Percentiles rank a stretch among this genome's conserved stretches.
These are phyloP conservation scores for Yueomyces sp. DNA, from an alignment of 1,139 yeast genomes.

Conservation along the genomic window DNA sequence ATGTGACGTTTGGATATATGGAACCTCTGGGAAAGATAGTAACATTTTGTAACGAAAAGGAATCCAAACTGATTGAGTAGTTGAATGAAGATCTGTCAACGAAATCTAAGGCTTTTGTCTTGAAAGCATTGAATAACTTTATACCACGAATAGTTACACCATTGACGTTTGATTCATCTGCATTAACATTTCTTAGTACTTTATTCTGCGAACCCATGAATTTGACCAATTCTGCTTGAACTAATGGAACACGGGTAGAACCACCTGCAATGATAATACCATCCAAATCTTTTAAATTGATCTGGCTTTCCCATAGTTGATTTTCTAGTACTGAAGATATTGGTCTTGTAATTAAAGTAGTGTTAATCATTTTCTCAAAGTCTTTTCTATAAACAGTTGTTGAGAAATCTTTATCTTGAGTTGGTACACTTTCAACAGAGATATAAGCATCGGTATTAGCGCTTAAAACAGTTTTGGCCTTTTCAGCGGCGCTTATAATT, in stretches of 20 bases:
- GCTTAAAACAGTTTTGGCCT: slow-evolving; percentile 72
- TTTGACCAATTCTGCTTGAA: slow-evolving; percentile 45
- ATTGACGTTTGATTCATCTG: slow-evolving; percentile 88
- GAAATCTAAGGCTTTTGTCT: slow-evolving; percentile 43
- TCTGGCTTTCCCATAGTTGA: slow-evolving; percentile 22
- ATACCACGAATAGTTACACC: slow-evolving; percentile 84
- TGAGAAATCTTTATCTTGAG: slow-evolving; percentile 54
- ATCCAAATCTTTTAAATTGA: slow-evolving; percentile 30
- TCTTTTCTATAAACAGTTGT: slow-evolving; percentile 58
- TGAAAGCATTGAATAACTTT: slow-evolving; percentile 44
- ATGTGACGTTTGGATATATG: slow-evolving; percentile 14
- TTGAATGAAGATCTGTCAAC: slow-evolving; percentile 41
- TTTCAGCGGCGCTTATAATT: slow-evolving; percentile 73
- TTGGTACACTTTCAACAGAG: slow-evolving; percentile 55
- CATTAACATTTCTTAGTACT: slow-evolving; percentile 80
- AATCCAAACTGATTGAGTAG: slow-evolving; percentile 25
- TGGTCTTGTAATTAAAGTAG: slow-evolving; percentile 40
- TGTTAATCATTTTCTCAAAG: slow-evolving; percentile 47
- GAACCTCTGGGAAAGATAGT: slow-evolving; percentile 34
- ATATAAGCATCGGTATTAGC: slow-evolving; percentile 72
- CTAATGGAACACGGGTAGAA: slow-evolving; percentile 79
- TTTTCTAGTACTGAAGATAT: slow-evolving; percentile 38
- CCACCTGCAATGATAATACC: slow-evolving; percentile 87
- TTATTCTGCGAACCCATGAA: slow-evolving; percentile 43
- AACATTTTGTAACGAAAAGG: slow-evolving; percentile 13